Base-by-base conservation (phyloP, 306 rosid species). In the Acacia crassicarpa region DNA sequence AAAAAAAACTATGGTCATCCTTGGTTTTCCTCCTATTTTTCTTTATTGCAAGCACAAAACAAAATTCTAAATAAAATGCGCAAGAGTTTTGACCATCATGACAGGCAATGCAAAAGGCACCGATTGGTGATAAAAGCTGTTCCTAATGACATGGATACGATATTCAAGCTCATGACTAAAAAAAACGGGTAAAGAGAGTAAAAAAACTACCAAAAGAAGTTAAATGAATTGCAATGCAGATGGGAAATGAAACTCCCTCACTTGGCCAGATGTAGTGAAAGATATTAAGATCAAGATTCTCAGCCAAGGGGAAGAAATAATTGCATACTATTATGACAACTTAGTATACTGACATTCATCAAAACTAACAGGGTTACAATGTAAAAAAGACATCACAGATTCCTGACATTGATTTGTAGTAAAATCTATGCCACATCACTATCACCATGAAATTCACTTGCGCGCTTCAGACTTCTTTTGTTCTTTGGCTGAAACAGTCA, bases 401-500 rank as follows among this genome's bases (percentile, higher is more conserved):
- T 79, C 84, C 80, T 78, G 78, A 49, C 14, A 48, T 75, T 63
- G 56, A 77, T 25, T 45, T 48, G 65, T 78, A 77, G 76, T 63
- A 69, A 17, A 51, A 72, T 38, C 73, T 65, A 58, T 48, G 61
- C 16, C 76, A 27, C 44, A 63, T 30, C 35, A 49, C 74, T 40
- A 43, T 54, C 19, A 77, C 78, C 75, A 23, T 15, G 41, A 66
- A 63, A 82, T 58, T 91, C 85, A 90, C 88, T 92, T 91, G 85
- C 97, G 97, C 14, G 90, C 93, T 85, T 91, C 97, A 0, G 81
- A 51, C 78, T 93, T 93, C 91, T 91, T 90, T 89, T 91, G 94
- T 72, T 93, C 97, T 84, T 85, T 91, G 79, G 94, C 98, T 91
- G 95, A 82, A 80, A 84, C 74, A 79, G 33, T 43, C 32, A 11